Evolutionary conservation across 306 rosid genomes (phyloP).

Genomic region (Casuarina equisetifolia): DNA sequence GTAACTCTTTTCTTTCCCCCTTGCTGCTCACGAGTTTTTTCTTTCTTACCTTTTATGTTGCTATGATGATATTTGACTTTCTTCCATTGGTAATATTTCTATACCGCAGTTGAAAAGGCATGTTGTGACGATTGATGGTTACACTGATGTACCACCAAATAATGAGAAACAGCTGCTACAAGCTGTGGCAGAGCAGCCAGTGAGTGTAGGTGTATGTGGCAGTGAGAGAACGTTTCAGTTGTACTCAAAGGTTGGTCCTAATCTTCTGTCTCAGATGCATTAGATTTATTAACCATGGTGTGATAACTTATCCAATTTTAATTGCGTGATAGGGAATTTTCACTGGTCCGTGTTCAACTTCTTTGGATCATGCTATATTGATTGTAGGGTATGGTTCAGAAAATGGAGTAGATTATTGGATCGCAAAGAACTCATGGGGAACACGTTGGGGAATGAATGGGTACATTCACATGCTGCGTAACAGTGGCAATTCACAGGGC

Average conservation of each 20-base stretch:
- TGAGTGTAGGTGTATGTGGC: conserved; percentile 88
- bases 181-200: conserved; percentile 87
- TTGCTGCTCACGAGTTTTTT: background rate
- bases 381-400: conserved; percentile 86
- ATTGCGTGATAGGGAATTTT: conserved; percentile 70
- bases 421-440: conserved; percentile 92
- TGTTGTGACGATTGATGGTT: conserved; percentile 81
- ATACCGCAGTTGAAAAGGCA: conserved; percentile 60
- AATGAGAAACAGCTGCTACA: conserved; percentile 62
- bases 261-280: conserved; percentile 21
- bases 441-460: conserved; percentile 83
- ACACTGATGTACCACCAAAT: conserved; percentile 51
- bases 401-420: conserved; percentile 87
- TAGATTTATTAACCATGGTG: background rate
- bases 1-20: background rate
- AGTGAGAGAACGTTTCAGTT: conserved; percentile 78
- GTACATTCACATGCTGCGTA: conserved; percentile 63
- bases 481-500: conserved; percentile 55
- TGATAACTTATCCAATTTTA: conserved; percentile 1
- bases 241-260: conserved; percentile 68
- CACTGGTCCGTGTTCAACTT: conserved; percentile 78
- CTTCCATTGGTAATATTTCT: conserved; percentile 4
- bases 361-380: conserved; percentile 87
- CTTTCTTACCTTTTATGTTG: background rate
- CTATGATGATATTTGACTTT: background rate